Conservation (phyloP, 2,329 filamentous ascomycete genomes). For the Colletotrichum sojae region DNA sequence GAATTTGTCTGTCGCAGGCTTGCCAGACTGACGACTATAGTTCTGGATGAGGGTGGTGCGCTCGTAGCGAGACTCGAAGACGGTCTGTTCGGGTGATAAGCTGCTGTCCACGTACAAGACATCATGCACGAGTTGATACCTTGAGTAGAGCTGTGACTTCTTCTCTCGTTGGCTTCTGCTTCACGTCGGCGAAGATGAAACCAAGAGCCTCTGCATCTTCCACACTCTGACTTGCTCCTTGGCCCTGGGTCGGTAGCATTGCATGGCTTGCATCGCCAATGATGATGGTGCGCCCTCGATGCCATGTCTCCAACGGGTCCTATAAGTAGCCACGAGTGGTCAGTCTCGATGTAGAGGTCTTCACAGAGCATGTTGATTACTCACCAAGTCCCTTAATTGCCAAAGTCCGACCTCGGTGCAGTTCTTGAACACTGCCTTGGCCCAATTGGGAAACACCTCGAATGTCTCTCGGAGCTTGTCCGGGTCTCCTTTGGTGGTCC, state of each 20-base stretch:
- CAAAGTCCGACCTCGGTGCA: slow-evolving; percentile 56
- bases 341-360: background rate
- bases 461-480: slow-evolving; percentile 56
- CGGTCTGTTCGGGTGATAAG: background rate
- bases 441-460: slow-evolving; percentile 57
- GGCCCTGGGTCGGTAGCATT: slow-evolving; percentile 57
- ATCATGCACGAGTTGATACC: background rate
- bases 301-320: slow-evolving; percentile 56
- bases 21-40: slow-evolving; percentile 59
- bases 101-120: background rate
- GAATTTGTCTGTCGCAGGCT: slow-evolving; percentile 51
- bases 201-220: slow-evolving; percentile 58
- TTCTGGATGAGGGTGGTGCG: slow-evolving; percentile 57
- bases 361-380: background rate
- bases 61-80: slow-evolving; percentile 51
- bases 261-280: slow-evolving; percentile 45
- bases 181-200: slow-evolving; percentile 47
- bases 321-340: background rate
- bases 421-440: slow-evolving; percentile 49
- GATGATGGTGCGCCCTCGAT: slow-evolving; percentile 40
- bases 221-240: slow-evolving; percentile 58
- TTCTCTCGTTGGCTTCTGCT: slow-evolving; percentile 30
- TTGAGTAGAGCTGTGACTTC: slow-evolving; percentile 45
- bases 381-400: slow-evolving; percentile 58
- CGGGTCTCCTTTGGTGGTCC: slow-evolving; percentile 54